Percentiles rank a stretch among this genome's conserved stretches.
phyloP scores from a whole-genome alignment of 2,329 filamentous ascomycete genomes.

The Tolypocladium inflatum region DNA sequence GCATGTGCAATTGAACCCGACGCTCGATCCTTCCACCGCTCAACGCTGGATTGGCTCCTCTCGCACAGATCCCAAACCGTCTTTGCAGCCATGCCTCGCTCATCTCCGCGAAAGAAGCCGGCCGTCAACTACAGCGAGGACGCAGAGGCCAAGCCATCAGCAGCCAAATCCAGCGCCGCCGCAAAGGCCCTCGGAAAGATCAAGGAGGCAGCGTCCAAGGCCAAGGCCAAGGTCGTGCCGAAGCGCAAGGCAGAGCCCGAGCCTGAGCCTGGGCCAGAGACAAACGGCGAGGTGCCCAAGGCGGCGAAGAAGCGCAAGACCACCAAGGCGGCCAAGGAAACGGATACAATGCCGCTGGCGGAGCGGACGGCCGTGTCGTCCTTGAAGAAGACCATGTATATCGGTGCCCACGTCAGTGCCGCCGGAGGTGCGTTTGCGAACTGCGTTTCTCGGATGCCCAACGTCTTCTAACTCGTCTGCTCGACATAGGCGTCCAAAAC shows the following conservation, averaged over 20 bases:
- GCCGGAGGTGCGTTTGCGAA: slow-evolving; percentile 58
- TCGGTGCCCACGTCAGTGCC: slow-evolving; percentile 86
- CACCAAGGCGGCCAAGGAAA: slow-evolving; percentile 26
- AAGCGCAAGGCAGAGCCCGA: slow-evolving; percentile 12
- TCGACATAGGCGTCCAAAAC: slow-evolving; percentile 69
- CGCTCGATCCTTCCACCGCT: neutral
- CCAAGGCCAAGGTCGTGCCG: slow-evolving; percentile 8
- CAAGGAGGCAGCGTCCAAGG: neutral
- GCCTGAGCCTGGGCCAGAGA: slow-evolving; percentile 5
- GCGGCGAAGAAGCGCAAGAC: slow-evolving; percentile 34
- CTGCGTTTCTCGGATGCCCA: neutral
- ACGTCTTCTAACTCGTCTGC: neutral
- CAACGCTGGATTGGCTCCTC: neutral
- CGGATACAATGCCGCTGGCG: slow-evolving; percentile 52
- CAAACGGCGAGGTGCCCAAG: slow-evolving; percentile 12
- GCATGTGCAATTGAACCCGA: neutral
- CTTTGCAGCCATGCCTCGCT: slow-evolving; percentile 19
- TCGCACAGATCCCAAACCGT: neutral
- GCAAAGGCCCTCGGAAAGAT: slow-evolving; percentile 5
- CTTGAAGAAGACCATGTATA: slow-evolving; percentile 62
- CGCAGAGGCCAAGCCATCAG: slow-evolving; percentile 9
- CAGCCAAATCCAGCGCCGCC: slow-evolving; percentile 4
- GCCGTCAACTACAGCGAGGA: slow-evolving; percentile 22
- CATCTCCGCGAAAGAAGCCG: slow-evolving; percentile 22
- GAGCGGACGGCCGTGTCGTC: slow-evolving; percentile 53